Evolutionary conservation across 192 early-diverging fungal species (phyloP).

Genomic region (Spinellus fusiger): DNA sequence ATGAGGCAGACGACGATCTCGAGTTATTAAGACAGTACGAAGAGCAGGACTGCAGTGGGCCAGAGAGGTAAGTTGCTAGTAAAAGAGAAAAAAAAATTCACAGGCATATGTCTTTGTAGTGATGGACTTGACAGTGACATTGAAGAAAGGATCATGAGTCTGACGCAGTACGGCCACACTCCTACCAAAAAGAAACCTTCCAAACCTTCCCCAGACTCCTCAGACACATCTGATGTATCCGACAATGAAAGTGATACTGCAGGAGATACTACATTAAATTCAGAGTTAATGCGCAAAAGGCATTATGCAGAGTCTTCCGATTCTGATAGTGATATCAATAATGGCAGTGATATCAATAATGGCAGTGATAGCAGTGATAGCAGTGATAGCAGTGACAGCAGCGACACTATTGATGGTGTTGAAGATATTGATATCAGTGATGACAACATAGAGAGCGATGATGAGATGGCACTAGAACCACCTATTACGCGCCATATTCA

Average conservation of each 20-base stretch:
- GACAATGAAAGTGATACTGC: neutral
- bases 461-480: too few species aligned
- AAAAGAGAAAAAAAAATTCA: too few species aligned
- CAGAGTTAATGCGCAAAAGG: too few species aligned
- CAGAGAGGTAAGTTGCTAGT: neutral
- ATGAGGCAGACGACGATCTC: neutral
- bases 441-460: too few species aligned
- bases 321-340: too few species aligned
- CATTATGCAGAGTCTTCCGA: too few species aligned
- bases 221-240: neutral
- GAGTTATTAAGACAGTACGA: neutral
- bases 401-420: too few species aligned
- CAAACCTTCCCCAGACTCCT: too few species aligned
- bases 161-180: neutral
- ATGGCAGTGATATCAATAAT: too few species aligned
- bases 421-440: neutral
- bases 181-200: neutral
- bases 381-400: too few species aligned
- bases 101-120: conserved; percentile 3
- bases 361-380: too few species aligned
- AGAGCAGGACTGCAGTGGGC: neutral
- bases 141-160: conserved; percentile 7
- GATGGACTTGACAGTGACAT: neutral
- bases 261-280: too few species aligned
- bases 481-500: neutral